Evolutionary conservation across 2,329 filamentous ascomycete genomes (phyloP), one percentile per base, ranked within the genome.

Genomic region (Paraconiothyrium brasiliense): DNA sequence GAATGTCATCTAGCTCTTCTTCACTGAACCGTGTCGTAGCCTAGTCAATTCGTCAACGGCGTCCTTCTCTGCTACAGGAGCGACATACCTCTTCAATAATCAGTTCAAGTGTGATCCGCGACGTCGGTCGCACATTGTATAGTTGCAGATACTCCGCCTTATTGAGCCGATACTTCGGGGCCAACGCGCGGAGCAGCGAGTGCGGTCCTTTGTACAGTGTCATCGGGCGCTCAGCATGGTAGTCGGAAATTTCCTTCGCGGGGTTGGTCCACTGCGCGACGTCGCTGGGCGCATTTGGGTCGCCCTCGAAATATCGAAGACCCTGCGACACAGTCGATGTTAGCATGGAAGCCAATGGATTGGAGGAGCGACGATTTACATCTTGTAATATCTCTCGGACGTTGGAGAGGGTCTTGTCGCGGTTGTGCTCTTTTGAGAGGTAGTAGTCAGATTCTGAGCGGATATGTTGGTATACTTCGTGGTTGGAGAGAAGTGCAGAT

Each of bases 401-500:
- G 69, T 92, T 90, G 59, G 85, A 82, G 3, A 76, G 75, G 58
- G 71, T 73, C 35, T 59, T 58, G 27, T 76, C 65, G 8, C 60
- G 62, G 44, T 73, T 71, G 8, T 59, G 54, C 20, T 79, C 76
- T 32, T 65, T 69, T 54, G 71, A 71, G 9, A 61, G 64, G 63
- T 79, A 78, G 59, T 77, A 74, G 59, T 72, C 73, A 37, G 72
- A 69, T 69, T 76, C 72, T 52, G 68, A 56, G 41, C 64, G 71
- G 30, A 78, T 71, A 68, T 78, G 76, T 22, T 75, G 69, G 70
- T 89, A 89, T 65, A 93, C 90, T 82, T 93, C 91, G 66, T 87
- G 90, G 77, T 93, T 93, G 75, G 88, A 87, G 71, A 93, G 82
- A 46, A 89, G 84, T 5, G 89, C 89, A 34, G 87, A 87, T 74